phyloP scores from a whole-genome alignment of 2,329 filamentous ascomycete species.

The Ophiocordyceps unilateralis region DNA sequence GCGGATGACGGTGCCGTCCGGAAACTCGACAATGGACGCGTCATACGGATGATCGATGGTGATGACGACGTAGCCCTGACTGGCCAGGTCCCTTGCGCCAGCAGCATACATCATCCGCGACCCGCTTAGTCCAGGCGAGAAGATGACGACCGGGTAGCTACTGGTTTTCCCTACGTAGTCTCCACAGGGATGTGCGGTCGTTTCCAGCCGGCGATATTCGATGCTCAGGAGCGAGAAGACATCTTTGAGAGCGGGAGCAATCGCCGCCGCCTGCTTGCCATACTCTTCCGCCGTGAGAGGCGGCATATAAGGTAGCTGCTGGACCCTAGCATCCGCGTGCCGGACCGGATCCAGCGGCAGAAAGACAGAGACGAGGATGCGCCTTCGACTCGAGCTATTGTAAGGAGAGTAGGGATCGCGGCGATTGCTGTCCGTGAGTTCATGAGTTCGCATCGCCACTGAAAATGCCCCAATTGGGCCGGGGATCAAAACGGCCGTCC shows the following conservation, averaged over 20 bases:
- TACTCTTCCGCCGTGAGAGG: slow-evolving; percentile 3
- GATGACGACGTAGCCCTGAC: slow-evolving; percentile 24
- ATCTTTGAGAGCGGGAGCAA: not conserved
- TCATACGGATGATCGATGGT: slow-evolving; percentile 29
- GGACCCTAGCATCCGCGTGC: not conserved
- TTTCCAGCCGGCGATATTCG: not conserved
- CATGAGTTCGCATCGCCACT: slow-evolving; percentile 3
- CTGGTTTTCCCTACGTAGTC: not conserved
- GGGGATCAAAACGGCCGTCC: slow-evolving; percentile 3
- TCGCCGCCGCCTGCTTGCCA: not conserved
- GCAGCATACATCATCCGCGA: slow-evolving; percentile 21
- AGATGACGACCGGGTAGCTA: slow-evolving; percentile 15
- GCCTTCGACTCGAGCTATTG: slow-evolving; percentile 1
- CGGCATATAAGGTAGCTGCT: slow-evolving; percentile 5
- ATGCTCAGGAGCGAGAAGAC: not conserved
- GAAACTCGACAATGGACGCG: slow-evolving; percentile 21
- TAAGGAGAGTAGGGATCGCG: slow-evolving; percentile 6
- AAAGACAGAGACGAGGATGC: slow-evolving; percentile 1
- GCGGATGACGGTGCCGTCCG: slow-evolving; percentile 14
- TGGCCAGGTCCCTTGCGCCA: slow-evolving; percentile 23
- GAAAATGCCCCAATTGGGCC: slow-evolving; percentile 2
- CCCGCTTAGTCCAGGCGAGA: slow-evolving; percentile 23
- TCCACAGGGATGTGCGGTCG: not conserved
- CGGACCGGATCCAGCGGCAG: not conserved
- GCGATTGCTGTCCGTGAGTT: slow-evolving; percentile 6